These are phyloP conservation scores for Solanum pinnatisectum DNA, from an alignment of 257 asterid genomes.

Conservation along the genomic window DNA sequence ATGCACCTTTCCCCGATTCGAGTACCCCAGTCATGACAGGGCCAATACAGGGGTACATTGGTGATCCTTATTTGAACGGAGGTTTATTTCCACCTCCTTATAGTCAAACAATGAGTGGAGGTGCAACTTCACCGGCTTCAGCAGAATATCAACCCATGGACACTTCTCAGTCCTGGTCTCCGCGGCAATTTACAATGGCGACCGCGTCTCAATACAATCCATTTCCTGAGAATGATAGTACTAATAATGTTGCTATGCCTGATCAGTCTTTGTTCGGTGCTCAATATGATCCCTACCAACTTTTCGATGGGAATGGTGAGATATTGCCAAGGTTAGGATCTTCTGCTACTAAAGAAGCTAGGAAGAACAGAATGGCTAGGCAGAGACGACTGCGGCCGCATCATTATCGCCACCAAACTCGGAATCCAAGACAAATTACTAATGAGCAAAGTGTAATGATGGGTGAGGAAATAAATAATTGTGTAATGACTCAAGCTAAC, in stretches of 20 bases:
- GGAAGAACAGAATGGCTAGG: constrained; percentile 94
- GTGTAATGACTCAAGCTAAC: background rate
- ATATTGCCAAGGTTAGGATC: constrained; percentile 42
- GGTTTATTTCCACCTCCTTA: constrained; percentile 5
- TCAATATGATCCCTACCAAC: constrained; percentile 30
- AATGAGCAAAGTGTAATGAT: background rate
- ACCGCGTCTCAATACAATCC: constrained; percentile 25
- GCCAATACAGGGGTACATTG: background rate
- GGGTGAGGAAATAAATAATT: constrained; percentile 1
- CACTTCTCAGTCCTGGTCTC: constrained; percentile 39
- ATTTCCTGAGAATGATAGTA: constrained; percentile 16
- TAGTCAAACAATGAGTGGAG: constrained; percentile 18
- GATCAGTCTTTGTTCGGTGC: constrained; percentile 19
- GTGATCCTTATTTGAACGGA: constrained; percentile 6
- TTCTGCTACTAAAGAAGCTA: constrained; percentile 46
- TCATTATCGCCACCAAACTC: constrained; percentile 24
- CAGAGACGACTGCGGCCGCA: constrained; percentile 42
- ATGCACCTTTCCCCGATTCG: background rate
- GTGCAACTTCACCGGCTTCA: constrained; percentile 18
- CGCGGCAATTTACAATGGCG: constrained; percentile 21
- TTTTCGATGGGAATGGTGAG: constrained; percentile 45
- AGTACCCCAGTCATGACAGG: background rate
- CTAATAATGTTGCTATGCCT: background rate
- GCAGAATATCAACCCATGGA: constrained; percentile 37
- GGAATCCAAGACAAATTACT: background rate